These are phyloP conservation scores for Apiotrichum mycotoxinovorans DNA, from an alignment of 1,284 basidiomycete species.

Conservation along the genomic window DNA sequence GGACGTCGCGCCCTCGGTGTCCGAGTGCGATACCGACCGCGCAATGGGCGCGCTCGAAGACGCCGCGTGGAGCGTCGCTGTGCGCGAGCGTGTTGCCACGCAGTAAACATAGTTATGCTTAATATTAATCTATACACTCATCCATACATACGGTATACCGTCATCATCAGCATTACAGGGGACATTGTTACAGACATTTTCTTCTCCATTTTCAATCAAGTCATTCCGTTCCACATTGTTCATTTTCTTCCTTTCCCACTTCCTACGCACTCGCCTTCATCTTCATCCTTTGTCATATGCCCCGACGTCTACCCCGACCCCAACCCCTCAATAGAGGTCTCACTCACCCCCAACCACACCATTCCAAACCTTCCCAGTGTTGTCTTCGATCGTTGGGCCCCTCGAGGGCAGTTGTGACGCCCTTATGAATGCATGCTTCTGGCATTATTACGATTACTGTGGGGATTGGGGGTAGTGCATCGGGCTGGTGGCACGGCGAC, in stretches of 20 bases:
- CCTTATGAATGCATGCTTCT: neutral
- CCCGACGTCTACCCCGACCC: too few species aligned
- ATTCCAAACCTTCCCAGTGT: neutral
- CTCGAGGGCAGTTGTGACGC: neutral
- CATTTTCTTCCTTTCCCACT: too few species aligned
- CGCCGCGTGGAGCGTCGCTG: slow-evolving; percentile 8
- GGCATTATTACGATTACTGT: neutral
- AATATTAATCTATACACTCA: neutral
- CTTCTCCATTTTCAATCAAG: too few species aligned
- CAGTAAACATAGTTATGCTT: neutral
- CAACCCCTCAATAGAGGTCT: neutral
- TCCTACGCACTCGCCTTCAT: too few species aligned
- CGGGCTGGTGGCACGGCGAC: too few species aligned
- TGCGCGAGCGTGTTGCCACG: slow-evolving; percentile 2
- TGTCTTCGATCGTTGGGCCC: neutral
- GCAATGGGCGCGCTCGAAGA: slow-evolving; percentile 9
- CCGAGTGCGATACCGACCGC: neutral
- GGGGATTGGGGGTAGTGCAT: neutral
- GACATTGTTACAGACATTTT: too few species aligned
- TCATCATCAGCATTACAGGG: neutral
- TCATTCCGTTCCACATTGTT: too few species aligned
- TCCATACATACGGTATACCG: neutral
- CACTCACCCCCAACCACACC: neutral
- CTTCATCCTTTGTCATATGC: too few species aligned
- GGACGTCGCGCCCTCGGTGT: neutral